Evolutionary conservation across 805 yeast genomes (phyloP), one percentile per base, ranked within the genome.

Genomic region (Metschnikowia lachancei): DNA sequence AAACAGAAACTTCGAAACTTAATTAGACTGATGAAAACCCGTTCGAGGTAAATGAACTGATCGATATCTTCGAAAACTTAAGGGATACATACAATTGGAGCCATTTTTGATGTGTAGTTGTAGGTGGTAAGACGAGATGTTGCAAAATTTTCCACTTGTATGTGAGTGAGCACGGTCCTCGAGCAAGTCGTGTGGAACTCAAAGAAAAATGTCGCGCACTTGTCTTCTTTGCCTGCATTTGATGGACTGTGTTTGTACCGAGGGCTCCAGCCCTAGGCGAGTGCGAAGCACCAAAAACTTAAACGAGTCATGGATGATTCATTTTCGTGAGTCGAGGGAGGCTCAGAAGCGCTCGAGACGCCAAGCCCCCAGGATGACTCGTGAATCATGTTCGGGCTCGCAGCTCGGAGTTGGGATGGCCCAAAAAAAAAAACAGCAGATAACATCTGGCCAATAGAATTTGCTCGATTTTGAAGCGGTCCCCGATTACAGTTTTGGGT

Each of bases 61-160:
- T 50, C 52, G 46, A 48, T 50, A 54, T 56, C 60, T 53, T 50
- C 50, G 47, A 24, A 38, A 45, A 44, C 51, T 51, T 43, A 49
- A 45, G 56, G 58, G 57, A 62, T 69, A 85, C 94, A 76, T 85
- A 86, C 94, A 75, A 83, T 85, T 84, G 95, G 95, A 83, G 95
- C 95, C 95, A 87, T 85, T 79, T 63, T 73, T 60, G 44, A 24
- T 45, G 58, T 39, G 38, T 45, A 19, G 52, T 32, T 36, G 43
- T 37, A 31, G 41, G 19, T 20, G 42, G 40, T 41, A 40, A 43
- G 33, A 38, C 22, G 35, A 36, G 46, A 7, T 44, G 39, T 34
- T 37, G 4, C 39, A 30, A 39, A 36, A 31, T 40, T 44, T 44
- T 44, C 40, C 43, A 40, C 13, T 35, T 39, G 22, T 33, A 22